These are phyloP conservation scores for Lachancea nothofagi DNA, from an alignment of 805 yeast species.

Conservation along the genomic window DNA sequence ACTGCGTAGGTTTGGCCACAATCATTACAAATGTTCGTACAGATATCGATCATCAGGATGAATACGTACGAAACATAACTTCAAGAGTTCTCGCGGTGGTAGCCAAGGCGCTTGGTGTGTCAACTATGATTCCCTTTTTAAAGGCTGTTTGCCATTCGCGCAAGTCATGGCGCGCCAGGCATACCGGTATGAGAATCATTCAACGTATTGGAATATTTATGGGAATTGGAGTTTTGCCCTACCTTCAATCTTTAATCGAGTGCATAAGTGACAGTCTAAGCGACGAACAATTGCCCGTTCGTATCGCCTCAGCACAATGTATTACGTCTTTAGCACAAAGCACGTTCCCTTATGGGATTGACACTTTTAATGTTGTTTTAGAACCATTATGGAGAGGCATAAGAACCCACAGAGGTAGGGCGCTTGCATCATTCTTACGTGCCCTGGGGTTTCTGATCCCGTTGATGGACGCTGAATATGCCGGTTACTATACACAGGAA, in stretches of 20 bases:
- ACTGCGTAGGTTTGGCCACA: constrained; percentile 75
- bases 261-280: constrained; percentile 53
- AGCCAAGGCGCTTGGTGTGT: constrained; percentile 72
- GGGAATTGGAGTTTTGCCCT: constrained; percentile 74
- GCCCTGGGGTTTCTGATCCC: constrained; percentile 80
- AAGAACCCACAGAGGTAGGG: constrained; percentile 67
- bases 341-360: constrained; percentile 83
- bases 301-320: constrained; percentile 67
- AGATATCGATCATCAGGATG: constrained; percentile 78
- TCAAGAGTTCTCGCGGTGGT: constrained; percentile 80
- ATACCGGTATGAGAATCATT: constrained; percentile 71
- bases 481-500: constrained; percentile 71
- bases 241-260: constrained; percentile 56
- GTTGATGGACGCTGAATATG: constrained; percentile 78
- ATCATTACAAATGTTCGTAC: constrained; percentile 77
- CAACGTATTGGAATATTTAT: constrained; percentile 66
- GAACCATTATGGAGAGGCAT: constrained; percentile 82
- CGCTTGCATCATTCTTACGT: constrained; percentile 67
- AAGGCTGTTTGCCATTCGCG: constrained; percentile 72
- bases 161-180: constrained; percentile 76
- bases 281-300: constrained; percentile 64
- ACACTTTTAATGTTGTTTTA: constrained; percentile 67
- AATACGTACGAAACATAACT: constrained; percentile 68
- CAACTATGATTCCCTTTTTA: constrained; percentile 67
- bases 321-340: constrained; percentile 73